Conservation (phyloP, 1,139 yeast genomes). For the Geotrichum reessii region DNA sequence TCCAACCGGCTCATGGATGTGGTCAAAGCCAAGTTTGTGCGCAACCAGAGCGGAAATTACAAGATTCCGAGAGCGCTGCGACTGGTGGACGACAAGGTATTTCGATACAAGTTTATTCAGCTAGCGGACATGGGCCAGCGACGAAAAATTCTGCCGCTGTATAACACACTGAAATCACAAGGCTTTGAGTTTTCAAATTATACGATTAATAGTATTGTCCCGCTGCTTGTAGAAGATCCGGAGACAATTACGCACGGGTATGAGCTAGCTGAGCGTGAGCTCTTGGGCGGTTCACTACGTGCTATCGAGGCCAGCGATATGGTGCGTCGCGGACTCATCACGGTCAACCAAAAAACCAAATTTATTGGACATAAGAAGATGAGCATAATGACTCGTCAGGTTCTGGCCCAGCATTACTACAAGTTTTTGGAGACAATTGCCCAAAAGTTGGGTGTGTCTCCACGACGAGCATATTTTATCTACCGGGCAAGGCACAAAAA, state of each 20-base stretch:
- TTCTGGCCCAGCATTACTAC: slow-evolving; percentile 6
- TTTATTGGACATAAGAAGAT: slow-evolving; percentile 11
- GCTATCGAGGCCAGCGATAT: background rate
- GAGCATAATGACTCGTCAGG: background rate
- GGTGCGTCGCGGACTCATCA: background rate
- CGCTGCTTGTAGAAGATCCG: slow-evolving; percentile 3
- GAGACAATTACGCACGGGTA: slow-evolving; percentile 6
- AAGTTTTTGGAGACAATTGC: background rate
- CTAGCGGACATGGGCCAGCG: slow-evolving; percentile 10
- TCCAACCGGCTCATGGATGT: slow-evolving; percentile 7
- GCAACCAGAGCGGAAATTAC: background rate
- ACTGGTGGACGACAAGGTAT: slow-evolving; percentile 9
- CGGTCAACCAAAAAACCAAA: slow-evolving; percentile 2
- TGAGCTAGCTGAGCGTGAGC: slow-evolving; percentile 11
- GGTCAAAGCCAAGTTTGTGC: slow-evolving; percentile 11
- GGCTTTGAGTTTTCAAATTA: slow-evolving; percentile 12
- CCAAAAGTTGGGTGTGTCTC: background rate
- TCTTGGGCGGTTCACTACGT: slow-evolving; percentile 5
- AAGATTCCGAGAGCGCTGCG: background rate
- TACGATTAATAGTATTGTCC: slow-evolving; percentile 9
- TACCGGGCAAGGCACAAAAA: background rate
- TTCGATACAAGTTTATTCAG: slow-evolving; percentile 11
- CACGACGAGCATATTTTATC: background rate
- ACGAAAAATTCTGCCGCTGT: slow-evolving; percentile 1
- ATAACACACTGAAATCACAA: slow-evolving; percentile 1